phyloP scores from a whole-genome alignment of 2,329 filamentous ascomycete species.

The Tolypocladium ovalisporum region DNA sequence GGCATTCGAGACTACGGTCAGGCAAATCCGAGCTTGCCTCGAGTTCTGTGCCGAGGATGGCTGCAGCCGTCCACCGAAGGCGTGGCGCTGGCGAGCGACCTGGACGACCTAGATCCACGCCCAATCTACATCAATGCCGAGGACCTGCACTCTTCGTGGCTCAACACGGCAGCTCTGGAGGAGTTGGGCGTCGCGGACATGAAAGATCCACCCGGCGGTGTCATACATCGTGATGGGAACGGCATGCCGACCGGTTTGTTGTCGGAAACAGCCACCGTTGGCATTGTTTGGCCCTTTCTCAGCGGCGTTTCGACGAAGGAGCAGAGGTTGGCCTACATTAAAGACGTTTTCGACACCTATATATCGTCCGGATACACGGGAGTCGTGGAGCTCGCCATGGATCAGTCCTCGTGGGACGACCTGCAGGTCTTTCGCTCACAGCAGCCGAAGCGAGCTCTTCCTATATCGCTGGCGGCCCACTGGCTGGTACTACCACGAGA shows the following conservation, averaged over 20 bases:
- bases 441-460: not conserved
- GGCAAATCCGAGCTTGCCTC: not conserved
- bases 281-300: not conserved
- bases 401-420: not conserved
- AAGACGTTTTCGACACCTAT: not conserved
- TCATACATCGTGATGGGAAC: not conserved
- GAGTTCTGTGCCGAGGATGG: not conserved
- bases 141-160: not conserved
- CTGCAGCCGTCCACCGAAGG: not conserved
- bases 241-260: not conserved
- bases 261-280: not conserved
- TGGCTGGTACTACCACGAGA: not conserved
- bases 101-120: not conserved
- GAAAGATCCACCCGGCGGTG: not conserved
- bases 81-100: not conserved
- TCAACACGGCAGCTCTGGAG: not conserved
- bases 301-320: not conserved
- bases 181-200: not conserved
- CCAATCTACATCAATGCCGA: not conserved
- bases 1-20: not conserved
- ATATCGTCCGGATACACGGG: not conserved
- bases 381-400: not conserved
- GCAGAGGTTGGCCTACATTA: not conserved
- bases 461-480: not conserved
- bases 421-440: not conserved